A percentile compares a stretch with the other conserved stretches of the same genome.
phyloP scores from a whole-genome alignment of 768 basidiomycete genomes.

The Leccinum pellstonianum region DNA sequence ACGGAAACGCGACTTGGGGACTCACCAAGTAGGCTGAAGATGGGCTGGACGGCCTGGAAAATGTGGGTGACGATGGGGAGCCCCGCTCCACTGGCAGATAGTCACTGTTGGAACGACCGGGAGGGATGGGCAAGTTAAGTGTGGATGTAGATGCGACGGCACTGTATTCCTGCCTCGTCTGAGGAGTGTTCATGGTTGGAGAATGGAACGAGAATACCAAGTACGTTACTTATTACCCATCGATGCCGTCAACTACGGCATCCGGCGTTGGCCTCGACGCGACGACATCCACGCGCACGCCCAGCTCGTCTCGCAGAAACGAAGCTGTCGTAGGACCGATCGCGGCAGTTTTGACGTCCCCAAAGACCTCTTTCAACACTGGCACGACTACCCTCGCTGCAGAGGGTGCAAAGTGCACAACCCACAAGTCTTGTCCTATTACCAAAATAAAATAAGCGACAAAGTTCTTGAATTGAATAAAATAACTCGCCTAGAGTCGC shows the following conservation, averaged over 20 bases:
- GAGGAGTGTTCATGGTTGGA: conserved; percentile 28
- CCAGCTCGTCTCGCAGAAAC: conserved; percentile 46
- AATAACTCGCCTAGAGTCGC: conserved; percentile 25
- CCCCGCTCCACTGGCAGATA: conserved; percentile 11
- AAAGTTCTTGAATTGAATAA: neutral
- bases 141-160: conserved; percentile 26
- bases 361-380: conserved; percentile 45
- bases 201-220: neutral
- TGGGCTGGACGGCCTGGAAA: conserved; percentile 28
- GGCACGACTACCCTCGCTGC: conserved; percentile 58
- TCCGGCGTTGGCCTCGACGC: conserved; percentile 58
- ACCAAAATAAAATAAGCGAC: neutral
- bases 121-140: conserved; percentile 19
- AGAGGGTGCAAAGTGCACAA: conserved; percentile 76
- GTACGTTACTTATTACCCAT: neutral
- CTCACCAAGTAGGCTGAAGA: conserved; percentile 27
- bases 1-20: neutral
- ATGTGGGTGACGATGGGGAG: conserved; percentile 11
- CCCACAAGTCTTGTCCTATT: conserved; percentile 50
- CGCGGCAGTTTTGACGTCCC: conserved; percentile 44
- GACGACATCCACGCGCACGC: conserved; percentile 52
- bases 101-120: conserved; percentile 15
- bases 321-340: conserved; percentile 68
- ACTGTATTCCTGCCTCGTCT: conserved; percentile 28
- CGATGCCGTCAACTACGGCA: conserved; percentile 38